Conservation (phyloP, 306 rosid species). For the Sicyos edulis region DNA sequence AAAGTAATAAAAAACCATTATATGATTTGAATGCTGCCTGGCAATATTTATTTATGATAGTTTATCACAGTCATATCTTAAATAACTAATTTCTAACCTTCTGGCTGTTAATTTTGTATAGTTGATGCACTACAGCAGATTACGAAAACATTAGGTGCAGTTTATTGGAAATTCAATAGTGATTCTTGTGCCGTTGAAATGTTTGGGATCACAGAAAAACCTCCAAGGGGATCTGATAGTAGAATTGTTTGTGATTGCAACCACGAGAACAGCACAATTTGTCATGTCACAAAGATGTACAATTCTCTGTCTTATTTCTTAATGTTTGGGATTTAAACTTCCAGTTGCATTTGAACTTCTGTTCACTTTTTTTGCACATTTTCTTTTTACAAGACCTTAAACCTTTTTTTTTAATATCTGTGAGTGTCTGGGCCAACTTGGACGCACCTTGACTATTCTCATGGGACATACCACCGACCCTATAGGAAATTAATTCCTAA, state of each 20-base stretch:
- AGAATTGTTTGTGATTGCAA: conserved; percentile 47
- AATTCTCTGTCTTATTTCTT: conserved; percentile 25
- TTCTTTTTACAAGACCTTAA: neutral
- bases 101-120: conserved; percentile 26
- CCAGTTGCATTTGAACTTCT: no score
- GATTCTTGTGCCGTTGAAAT: conserved; percentile 44
- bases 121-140: conserved; percentile 73
- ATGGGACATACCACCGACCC: no score
- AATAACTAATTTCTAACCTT: conserved; percentile 7
- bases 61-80: neutral
- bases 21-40: neutral
- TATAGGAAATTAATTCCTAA: no score
- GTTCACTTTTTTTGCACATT: neutral
- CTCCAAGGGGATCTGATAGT: conserved; percentile 31
- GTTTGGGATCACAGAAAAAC: conserved; percentile 45
- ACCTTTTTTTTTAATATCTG: no score
- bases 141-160: conserved; percentile 54
- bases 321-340: neutral
- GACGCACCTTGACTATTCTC: no score
- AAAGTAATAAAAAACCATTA: neutral
- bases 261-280: conserved; percentile 35
- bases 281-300: conserved; percentile 71
- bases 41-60: neutral
- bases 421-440: no score
- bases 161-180: conserved; percentile 59